Evolutionary conservation across 2,329 filamentous ascomycete genomes (phyloP).

Genomic region (Sporothrix dimorphospora): DNA sequence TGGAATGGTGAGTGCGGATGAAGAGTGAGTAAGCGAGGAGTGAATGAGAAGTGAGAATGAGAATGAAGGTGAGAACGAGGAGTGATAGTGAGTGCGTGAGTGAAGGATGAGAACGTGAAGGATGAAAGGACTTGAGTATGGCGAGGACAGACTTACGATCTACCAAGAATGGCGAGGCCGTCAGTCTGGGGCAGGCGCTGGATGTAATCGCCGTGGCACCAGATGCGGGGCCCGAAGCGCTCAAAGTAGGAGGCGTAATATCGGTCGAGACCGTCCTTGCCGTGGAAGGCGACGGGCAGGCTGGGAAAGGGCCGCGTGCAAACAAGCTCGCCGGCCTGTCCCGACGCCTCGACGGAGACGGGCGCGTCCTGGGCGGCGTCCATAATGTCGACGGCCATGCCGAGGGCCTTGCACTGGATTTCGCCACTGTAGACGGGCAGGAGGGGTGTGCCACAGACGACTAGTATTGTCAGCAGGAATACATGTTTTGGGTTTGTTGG

Average conservation of each 20-base stretch:
- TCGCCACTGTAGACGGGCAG: conserved; percentile 46
- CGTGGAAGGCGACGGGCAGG: conserved; percentile 52
- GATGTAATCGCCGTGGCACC: conserved; percentile 52
- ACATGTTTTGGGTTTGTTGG: no score
- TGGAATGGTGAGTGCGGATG: not conserved
- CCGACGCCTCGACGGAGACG: conserved; percentile 39
- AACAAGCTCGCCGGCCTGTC: conserved; percentile 50
- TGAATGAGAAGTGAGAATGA: no score
- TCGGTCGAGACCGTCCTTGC: conserved; percentile 44
- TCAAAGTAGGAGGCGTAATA: conserved; percentile 52
- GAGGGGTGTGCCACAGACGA: conserved; percentile 27
- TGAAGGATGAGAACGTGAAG: not conserved
- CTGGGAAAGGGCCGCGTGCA: conserved; percentile 50
- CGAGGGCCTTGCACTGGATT: conserved; percentile 50
- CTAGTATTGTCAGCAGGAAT: not conserved
- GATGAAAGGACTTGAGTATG: no score
- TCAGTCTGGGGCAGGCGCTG: conserved; percentile 46
- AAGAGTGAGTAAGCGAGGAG: not conserved
- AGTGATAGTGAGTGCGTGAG: no score
- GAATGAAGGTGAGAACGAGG: no score
- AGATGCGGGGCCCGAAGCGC: conserved; percentile 46
- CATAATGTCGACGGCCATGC: conserved; percentile 51
- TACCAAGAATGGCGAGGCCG: conserved; percentile 48
- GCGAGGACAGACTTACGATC: conserved; percentile 39
- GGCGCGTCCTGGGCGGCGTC: conserved; percentile 44